phyloP scores from a whole-genome alignment of 306 rosid species.

The Luffa acutangula region DNA sequence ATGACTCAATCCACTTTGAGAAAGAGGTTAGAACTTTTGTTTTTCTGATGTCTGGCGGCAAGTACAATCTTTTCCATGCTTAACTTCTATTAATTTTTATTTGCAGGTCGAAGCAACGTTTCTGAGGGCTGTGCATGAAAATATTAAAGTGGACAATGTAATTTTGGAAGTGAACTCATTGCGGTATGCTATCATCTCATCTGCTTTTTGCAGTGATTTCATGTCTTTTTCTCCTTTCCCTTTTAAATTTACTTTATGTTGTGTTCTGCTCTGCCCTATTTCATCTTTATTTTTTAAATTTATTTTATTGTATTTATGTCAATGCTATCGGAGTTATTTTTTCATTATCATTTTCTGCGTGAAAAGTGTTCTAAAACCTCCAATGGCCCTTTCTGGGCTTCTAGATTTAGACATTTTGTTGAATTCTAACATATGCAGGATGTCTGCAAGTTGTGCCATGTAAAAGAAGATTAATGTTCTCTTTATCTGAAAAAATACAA shows the following conservation, averaged over 20 bases:
- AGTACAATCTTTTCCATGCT: background rate
- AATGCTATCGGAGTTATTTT: background rate
- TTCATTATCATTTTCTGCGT: background rate
- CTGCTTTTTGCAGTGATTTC: background rate
- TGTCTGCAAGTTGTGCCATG: background rate
- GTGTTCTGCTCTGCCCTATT: background rate
- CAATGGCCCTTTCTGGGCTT: background rate
- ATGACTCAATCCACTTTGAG: slow-evolving; percentile 53
- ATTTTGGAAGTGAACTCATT: slow-evolving; percentile 76
- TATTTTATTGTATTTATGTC: background rate
- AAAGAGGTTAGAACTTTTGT: slow-evolving; percentile 47
- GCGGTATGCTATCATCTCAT: slow-evolving; percentile 39
- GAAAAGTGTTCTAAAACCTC: background rate
- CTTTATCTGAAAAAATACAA: background rate
- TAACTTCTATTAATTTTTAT: background rate
- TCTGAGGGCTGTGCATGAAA: slow-evolving; percentile 82
- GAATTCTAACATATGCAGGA: background rate
- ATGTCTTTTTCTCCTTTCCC: background rate
- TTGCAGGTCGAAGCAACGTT: slow-evolving; percentile 95
- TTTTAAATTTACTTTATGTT: background rate
- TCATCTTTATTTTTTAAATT: background rate
- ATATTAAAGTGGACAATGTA: slow-evolving; percentile 57
- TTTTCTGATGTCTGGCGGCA: background rate
- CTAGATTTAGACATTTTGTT: background rate
- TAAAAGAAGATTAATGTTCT: background rate